These are phyloP conservation scores for Vitis cinerea DNA, from an alignment of 164 flowering plant species.

Conservation along the genomic window DNA sequence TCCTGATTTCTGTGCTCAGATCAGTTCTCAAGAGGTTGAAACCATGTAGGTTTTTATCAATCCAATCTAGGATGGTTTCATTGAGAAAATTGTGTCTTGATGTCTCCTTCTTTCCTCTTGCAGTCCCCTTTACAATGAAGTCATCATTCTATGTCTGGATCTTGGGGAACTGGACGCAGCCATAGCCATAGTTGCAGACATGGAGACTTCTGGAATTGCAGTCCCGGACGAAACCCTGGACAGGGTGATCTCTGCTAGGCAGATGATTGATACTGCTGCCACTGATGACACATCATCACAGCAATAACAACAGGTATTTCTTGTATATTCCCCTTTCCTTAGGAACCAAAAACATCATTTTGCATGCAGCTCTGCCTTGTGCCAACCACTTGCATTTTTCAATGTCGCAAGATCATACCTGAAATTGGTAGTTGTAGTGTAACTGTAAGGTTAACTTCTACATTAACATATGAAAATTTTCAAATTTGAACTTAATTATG, in stretches of 20 bases:
- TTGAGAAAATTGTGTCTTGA: neutral
- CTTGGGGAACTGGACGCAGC: constrained; percentile 92
- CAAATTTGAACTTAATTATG: no score
- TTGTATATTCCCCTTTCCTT: neutral
- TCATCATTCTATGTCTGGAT: constrained; percentile 77
- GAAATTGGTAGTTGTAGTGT: neutral
- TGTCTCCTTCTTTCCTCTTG: constrained; percentile 4
- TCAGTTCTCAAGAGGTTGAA: no score
- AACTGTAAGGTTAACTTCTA: neutral
- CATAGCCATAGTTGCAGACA: constrained; percentile 85
- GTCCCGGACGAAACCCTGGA: constrained; percentile 79
- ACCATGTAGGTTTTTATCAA: no score
- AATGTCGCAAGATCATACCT: no score
- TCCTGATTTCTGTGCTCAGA: no score
- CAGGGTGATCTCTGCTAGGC: constrained; percentile 76
- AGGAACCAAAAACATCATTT: neutral
- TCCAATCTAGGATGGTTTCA: no score
- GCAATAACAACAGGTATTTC: neutral
- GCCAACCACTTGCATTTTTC: no score
- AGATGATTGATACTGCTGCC: constrained; percentile 21
- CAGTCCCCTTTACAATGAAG: constrained; percentile 92
- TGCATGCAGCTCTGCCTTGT: neutral
- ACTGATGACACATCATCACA: constrained; percentile 18
- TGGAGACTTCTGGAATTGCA: constrained; percentile 81
- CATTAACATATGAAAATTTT: no score